These are phyloP conservation scores for Solanum paucissectum DNA, from an alignment of 257 asterid genomes.

Conservation along the genomic window DNA sequence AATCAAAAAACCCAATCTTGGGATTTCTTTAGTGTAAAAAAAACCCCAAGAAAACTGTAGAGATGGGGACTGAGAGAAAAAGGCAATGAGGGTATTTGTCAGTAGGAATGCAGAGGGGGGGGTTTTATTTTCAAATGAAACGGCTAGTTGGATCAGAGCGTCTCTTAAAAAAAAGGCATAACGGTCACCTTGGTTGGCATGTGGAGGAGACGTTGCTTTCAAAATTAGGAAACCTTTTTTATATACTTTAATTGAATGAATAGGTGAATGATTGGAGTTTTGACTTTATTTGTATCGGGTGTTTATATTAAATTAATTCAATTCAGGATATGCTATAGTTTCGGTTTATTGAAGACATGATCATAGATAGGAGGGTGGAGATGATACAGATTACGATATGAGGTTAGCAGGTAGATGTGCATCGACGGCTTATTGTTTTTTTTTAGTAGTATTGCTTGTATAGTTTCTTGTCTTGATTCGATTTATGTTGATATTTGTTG, in stretches of 20 bases:
- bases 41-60: background rate
- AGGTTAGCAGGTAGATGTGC: too few relatives aligned
- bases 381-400: too few relatives aligned
- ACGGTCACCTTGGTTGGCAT: slow-evolving; percentile 62
- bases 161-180: background rate
- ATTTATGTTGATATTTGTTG: background rate
- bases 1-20: background rate
- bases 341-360: background rate
- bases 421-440: too few relatives aligned
- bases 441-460: too few relatives aligned
- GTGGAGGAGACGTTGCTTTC: slow-evolving; percentile 8
- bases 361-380: too few relatives aligned
- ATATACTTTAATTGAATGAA: background rate
- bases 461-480: background rate
- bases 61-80: slow-evolving; percentile 2
- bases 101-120: background rate
- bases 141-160: slow-evolving; percentile 63
- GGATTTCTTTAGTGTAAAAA: background rate
- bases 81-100: slow-evolving; percentile 26
- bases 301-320: background rate
- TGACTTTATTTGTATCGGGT: background rate
- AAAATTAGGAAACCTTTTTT: slow-evolving; percentile 6
- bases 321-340: too few relatives aligned
- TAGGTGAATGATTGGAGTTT: background rate
- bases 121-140: slow-evolving; percentile 47